Percentiles rank a stretch among this genome's conserved stretches.
phyloP scores from a whole-genome alignment of 2,329 filamentous ascomycete species.

The Pseudohalonectria lignicola region DNA sequence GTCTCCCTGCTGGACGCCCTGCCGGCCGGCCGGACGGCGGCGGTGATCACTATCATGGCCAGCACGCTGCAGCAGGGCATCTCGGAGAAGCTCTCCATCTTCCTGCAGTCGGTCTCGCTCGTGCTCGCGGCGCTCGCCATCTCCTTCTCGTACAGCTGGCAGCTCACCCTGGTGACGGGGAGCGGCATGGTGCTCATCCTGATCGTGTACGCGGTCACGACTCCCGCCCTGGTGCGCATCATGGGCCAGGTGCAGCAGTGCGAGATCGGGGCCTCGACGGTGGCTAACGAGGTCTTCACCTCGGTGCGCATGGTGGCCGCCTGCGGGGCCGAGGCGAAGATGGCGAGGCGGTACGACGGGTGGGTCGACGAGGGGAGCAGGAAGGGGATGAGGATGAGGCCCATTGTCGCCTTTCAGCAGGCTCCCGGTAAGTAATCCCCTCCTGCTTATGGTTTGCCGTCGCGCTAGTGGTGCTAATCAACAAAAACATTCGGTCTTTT shows the following conservation, averaged over 20 bases:
- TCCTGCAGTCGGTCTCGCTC: slow-evolving; percentile 43
- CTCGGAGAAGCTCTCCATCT: slow-evolving; percentile 46
- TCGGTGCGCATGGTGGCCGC: slow-evolving; percentile 51
- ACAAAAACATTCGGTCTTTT: background rate
- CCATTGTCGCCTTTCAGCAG: slow-evolving; percentile 16
- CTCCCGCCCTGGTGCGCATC: slow-evolving; percentile 45
- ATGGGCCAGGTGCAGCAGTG: slow-evolving; percentile 31
- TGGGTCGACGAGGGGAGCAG: slow-evolving; percentile 41
- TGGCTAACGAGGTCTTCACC: slow-evolving; percentile 48
- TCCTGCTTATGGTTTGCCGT: background rate
- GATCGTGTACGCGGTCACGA: slow-evolving; percentile 31
- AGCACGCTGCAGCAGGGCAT: slow-evolving; percentile 52
- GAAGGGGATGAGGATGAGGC: slow-evolving; percentile 15
- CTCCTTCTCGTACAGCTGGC: slow-evolving; percentile 46
- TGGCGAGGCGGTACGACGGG: slow-evolving; percentile 37
- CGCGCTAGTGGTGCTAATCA: background rate
- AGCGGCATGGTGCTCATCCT: slow-evolving; percentile 44
- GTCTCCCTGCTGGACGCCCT: slow-evolving; percentile 56
- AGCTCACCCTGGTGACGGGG: slow-evolving; percentile 45
- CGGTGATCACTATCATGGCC: slow-evolving; percentile 51
- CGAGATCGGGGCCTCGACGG: slow-evolving; percentile 44
- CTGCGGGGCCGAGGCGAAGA: slow-evolving; percentile 46
- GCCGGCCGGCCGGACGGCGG: slow-evolving; percentile 46
- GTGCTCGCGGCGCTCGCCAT: slow-evolving; percentile 40
- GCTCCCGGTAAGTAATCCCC: slow-evolving; percentile 14